Conservation (phyloP, 352 stramenopile genomes). For the Globisporangium echinulatum region DNA sequence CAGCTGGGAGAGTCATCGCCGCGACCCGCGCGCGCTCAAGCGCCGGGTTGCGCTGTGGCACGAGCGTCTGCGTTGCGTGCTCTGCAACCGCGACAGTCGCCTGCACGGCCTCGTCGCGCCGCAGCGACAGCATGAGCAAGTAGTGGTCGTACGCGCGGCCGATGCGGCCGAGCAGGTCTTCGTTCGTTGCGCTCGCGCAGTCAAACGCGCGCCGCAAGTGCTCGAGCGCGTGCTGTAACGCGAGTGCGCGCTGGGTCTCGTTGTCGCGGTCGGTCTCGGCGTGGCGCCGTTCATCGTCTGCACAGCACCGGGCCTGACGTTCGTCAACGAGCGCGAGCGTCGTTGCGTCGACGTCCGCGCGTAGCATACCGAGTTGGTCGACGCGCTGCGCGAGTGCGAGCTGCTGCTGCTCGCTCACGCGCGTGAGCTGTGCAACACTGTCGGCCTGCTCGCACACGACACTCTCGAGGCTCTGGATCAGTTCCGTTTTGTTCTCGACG, state of each 20-base stretch:
- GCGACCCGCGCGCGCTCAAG: constrained; percentile 48
- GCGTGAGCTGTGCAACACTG: constrained; percentile 32
- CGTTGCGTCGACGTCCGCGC: constrained; percentile 38
- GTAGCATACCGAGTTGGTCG: constrained; percentile 47
- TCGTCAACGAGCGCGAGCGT: constrained; percentile 16
- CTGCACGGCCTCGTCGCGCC: constrained; percentile 50
- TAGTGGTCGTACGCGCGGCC: constrained; percentile 55
- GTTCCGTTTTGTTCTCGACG: constrained; percentile 30
- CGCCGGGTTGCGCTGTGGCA: constrained; percentile 57
- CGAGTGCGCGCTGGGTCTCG: constrained; percentile 38
- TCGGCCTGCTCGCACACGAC: constrained; percentile 53
- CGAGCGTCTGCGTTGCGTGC: constrained; percentile 45
- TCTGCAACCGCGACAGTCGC: constrained; percentile 38
- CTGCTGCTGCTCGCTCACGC: constrained; percentile 34
- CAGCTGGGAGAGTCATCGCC: constrained; percentile 33
- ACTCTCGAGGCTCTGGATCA: constrained; percentile 41
- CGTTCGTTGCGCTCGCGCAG: constrained; percentile 35
- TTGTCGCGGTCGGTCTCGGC: constrained; percentile 39
- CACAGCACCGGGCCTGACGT: constrained; percentile 12
- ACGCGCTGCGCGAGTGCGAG: constrained; percentile 30
- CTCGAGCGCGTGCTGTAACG: constrained; percentile 33
- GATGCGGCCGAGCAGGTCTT: constrained; percentile 54
- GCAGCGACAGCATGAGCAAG: constrained; percentile 50
- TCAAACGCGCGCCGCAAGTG: constrained; percentile 37
- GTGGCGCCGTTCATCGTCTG: constrained; percentile 21